Percentiles rank a stretch among this genome's conserved stretches.
Conservation (phyloP, 768 basidiomycete species). For the Clavulina sp. region DNA sequence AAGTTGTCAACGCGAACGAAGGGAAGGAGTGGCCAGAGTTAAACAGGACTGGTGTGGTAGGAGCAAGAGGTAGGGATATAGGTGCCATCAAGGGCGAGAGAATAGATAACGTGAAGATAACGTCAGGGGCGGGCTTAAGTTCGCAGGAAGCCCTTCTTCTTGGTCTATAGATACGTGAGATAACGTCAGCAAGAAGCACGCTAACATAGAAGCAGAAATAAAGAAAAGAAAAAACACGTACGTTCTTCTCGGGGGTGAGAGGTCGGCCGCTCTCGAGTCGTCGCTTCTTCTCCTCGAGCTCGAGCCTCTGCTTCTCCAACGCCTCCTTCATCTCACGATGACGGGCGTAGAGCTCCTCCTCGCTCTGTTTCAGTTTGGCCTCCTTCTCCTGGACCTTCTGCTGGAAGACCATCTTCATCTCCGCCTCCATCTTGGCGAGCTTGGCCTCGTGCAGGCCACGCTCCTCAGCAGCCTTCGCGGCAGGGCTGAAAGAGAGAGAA, state of each 20-base stretch:
- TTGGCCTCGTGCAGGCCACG: constrained; percentile 92
- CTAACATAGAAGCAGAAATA: background rate
- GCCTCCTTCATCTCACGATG: constrained; percentile 99
- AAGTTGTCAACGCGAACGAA: background rate
- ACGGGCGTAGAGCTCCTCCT: constrained; percentile 95
- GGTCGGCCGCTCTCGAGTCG: constrained; percentile 88
- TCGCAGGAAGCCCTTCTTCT: constrained; percentile 64
- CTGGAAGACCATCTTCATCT: constrained; percentile 99
- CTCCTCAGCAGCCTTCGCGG: constrained; percentile 90
- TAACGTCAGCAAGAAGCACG: background rate
- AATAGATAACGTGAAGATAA: background rate
- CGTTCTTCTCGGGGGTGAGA: constrained; percentile 78
- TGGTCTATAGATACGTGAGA: constrained; percentile 30
- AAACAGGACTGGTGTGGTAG: background rate
- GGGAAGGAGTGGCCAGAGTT: constrained; percentile 1
- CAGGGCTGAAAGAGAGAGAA: constrained; percentile 42
- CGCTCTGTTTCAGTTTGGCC: constrained; percentile 93
- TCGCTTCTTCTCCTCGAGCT: constrained; percentile 97
- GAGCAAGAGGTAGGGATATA: background rate
- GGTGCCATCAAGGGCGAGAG: background rate
- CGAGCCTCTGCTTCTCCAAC: constrained; percentile 84
- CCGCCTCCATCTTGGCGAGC: constrained; percentile 97
- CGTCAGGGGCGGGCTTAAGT: constrained; percentile 23
- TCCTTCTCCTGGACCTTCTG: constrained; percentile 99
- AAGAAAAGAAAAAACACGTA: constrained; percentile 10